Evolutionary conservation across 345 rosid species (phyloP).

Genomic region (Carallia brachiata): DNA sequence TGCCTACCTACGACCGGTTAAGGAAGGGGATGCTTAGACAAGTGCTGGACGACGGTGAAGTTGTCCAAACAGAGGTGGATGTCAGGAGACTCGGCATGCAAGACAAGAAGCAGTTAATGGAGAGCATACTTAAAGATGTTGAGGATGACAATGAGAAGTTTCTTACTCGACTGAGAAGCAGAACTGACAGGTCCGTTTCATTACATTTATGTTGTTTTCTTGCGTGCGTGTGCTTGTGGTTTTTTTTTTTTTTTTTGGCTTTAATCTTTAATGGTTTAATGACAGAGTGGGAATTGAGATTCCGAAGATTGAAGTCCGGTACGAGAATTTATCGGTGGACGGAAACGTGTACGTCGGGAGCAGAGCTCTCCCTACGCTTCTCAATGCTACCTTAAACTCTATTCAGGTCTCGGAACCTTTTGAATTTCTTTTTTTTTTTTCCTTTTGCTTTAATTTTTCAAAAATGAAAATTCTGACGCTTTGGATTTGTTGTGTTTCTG

Average conservation of each 20-base stretch:
- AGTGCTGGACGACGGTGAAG: conserved; percentile 49
- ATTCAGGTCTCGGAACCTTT: background rate
- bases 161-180: conserved; percentile 51
- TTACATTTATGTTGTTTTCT: background rate
- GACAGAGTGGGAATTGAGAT: conserved; percentile 74
- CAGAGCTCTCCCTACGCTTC: conserved; percentile 85
- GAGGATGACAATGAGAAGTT: conserved; percentile 88
- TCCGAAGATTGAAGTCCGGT: conserved; percentile 82
- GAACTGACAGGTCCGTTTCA: conserved; percentile 59
- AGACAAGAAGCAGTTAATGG: conserved; percentile 67
- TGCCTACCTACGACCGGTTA: too few relatives aligned
- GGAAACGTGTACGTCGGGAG: conserved; percentile 78
- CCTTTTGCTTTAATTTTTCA: background rate
- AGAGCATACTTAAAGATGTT: conserved; percentile 52
- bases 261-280: background rate
- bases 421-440: background rate
- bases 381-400: conserved; percentile 54
- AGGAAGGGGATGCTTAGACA: too few relatives aligned
- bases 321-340: conserved; percentile 52
- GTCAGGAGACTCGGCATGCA: conserved; percentile 47
- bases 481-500: too few relatives aligned
- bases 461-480: too few relatives aligned
- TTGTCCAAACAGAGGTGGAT: conserved; percentile 54
- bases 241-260: background rate
- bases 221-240: background rate